Evolutionary conservation across 75 land plant genomes (phyloP).

Genomic region (Pinus taeda): DNA sequence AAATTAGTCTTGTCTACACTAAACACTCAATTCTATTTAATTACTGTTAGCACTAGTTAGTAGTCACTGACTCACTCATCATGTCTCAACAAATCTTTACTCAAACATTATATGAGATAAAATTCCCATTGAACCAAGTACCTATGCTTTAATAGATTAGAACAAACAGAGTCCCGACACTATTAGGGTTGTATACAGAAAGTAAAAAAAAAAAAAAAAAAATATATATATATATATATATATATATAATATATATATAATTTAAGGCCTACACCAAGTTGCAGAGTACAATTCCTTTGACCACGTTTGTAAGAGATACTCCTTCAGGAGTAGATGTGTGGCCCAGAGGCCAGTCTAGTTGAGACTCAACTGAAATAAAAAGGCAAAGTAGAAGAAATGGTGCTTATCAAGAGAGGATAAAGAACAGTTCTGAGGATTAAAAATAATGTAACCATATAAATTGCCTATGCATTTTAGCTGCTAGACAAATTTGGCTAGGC

Average conservation of each 20-base stretch:
- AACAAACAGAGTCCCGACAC: not conserved
- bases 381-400: not conserved
- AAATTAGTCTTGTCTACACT: not conserved
- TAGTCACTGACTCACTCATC: not conserved
- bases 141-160: not conserved
- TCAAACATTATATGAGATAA: not conserved
- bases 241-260: no score
- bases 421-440: not conserved
- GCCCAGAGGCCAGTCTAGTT: not conserved
- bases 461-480: not conserved
- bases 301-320: not conserved
- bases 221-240: no score
- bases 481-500: no score
- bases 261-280: not conserved
- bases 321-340: not conserved
- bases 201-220: no score
- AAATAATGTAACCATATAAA: not conserved
- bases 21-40: not conserved
- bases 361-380: not conserved
- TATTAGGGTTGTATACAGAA: not conserved
- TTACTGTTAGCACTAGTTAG: not conserved
- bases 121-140: not conserved
- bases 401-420: not conserved
- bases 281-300: not conserved
- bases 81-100: not conserved